A percentile compares a stretch with the other conserved stretches of the same genome.
phyloP scores from a whole-genome alignment of 805 yeast species.

The Suhomyces sp. region DNA sequence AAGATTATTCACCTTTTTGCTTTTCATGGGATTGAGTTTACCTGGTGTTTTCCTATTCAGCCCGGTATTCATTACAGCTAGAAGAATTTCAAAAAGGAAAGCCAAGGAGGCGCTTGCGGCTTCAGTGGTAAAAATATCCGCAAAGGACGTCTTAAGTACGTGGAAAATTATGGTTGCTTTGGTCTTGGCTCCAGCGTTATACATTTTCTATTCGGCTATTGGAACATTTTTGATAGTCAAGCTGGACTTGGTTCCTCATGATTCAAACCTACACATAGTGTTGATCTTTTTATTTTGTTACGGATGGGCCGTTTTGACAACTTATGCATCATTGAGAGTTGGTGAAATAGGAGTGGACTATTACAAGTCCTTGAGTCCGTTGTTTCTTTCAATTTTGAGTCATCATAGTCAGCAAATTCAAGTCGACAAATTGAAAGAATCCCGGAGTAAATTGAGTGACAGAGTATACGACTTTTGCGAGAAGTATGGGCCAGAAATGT shows the following conservation, averaged over 20 bases:
- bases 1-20: constrained; percentile 26
- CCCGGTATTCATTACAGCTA: constrained; percentile 39
- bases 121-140: constrained; percentile 41
- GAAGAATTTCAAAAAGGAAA: constrained; percentile 32
- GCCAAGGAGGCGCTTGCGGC: constrained; percentile 40
- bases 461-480: constrained; percentile 36
- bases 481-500: constrained; percentile 37
- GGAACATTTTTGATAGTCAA: constrained; percentile 27
- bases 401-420: constrained; percentile 29
- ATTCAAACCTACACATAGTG: constrained; percentile 10
- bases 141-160: constrained; percentile 41
- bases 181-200: constrained; percentile 40
- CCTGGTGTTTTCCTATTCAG: constrained; percentile 41
- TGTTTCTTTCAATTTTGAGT: constrained; percentile 33
- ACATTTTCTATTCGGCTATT: constrained; percentile 37
- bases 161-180: constrained; percentile 46
- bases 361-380: constrained; percentile 40
- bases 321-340: constrained; percentile 40
- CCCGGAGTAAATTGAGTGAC: constrained; percentile 24
- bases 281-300: constrained; percentile 32
- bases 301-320: constrained; percentile 37
- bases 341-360: constrained; percentile 45
- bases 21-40: constrained; percentile 33
- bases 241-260: constrained; percentile 12
- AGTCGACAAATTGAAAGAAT: constrained; percentile 30